phyloP scores from a whole-genome alignment of 164 flowering plant species.

The Houttuynia cordata region DNA sequence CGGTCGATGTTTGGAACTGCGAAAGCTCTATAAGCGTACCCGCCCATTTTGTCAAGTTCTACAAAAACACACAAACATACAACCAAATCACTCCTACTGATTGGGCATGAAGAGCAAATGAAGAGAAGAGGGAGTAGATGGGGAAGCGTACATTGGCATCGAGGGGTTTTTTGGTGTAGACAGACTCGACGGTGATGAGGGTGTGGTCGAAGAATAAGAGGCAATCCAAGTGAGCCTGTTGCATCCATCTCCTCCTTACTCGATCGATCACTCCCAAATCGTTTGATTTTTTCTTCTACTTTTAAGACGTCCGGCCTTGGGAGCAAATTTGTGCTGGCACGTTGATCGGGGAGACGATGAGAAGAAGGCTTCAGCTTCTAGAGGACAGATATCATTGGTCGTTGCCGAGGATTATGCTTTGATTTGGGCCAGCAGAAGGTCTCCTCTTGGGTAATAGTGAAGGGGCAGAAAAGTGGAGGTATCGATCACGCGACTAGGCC shows the following conservation, averaged over 20 bases:
- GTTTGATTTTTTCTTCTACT: too few species aligned
- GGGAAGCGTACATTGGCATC: conserved; percentile 56
- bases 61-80: conserved; percentile 3
- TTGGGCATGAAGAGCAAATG: background rate
- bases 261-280: background rate
- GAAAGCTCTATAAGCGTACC: conserved; percentile 74
- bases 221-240: conserved; percentile 47
- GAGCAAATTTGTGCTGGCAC: too few species aligned
- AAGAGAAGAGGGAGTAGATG: background rate
- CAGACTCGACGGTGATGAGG: conserved; percentile 46
- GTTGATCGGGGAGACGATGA: too few species aligned
- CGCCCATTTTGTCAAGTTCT: conserved; percentile 87
- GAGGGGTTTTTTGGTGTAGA: conserved; percentile 46
- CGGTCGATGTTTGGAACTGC: conserved; percentile 44
- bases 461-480: too few species aligned
- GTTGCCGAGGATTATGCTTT: too few species aligned
- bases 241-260: background rate
- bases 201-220: conserved; percentile 72
- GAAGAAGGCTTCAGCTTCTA: too few species aligned
- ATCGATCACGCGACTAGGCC: too few species aligned
- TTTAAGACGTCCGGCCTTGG: too few species aligned
- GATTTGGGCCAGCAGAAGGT: too few species aligned
- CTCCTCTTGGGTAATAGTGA: too few species aligned
- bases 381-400: too few species aligned
- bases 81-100: background rate